These are phyloP conservation scores for Vigna mungo DNA, from an alignment of 306 rosid genomes.

Conservation along the genomic window DNA sequence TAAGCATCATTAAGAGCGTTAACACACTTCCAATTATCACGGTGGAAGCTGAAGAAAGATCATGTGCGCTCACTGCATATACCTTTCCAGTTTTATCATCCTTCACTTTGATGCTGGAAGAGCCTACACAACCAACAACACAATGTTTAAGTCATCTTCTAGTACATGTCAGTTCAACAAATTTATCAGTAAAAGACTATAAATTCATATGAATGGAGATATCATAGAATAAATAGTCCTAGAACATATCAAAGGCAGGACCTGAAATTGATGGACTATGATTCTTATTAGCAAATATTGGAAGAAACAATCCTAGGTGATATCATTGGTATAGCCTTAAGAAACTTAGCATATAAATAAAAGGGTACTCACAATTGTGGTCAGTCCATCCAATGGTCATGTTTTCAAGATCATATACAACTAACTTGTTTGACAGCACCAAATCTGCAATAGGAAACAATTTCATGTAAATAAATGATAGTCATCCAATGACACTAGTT, in stretches of 20 bases:
- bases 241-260: background rate
- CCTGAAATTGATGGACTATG: background rate
- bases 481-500: background rate
- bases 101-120: constrained; percentile 78
- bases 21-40: constrained; percentile 48
- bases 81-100: constrained; percentile 62
- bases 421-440: constrained; percentile 75
- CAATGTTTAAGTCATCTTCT: constrained; percentile 27
- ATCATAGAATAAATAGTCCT: background rate
- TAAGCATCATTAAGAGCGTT: constrained; percentile 51
- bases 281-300: background rate
- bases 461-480: constrained; percentile 29
- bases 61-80: constrained; percentile 62
- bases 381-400: constrained; percentile 74
- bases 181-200: background rate
- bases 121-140: constrained; percentile 52
- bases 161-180: constrained; percentile 22
- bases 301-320: background rate
- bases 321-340: background rate
- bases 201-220: background rate
- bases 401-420: constrained; percentile 70
- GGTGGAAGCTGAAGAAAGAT: constrained; percentile 62
- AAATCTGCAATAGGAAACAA: constrained; percentile 65
- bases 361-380: constrained; percentile 72
- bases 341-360: constrained; percentile 4